Base-by-base conservation (phyloP, 306 rosid species). In the Lotus japonicus region DNA sequence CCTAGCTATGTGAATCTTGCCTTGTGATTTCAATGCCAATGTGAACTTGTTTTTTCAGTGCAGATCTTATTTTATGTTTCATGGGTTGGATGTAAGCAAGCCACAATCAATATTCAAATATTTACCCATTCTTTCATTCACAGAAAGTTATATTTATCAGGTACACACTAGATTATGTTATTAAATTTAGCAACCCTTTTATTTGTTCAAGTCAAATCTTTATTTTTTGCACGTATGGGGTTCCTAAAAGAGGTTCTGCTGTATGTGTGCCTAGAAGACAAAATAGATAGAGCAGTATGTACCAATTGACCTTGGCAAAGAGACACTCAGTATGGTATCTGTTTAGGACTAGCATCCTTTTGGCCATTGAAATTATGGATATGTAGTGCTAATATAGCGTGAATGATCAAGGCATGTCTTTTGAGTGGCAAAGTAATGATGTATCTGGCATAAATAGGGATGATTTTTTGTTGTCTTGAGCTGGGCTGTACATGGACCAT, bases 51-150 rank as follows among this genome's bases (percentile, higher is more conserved):
- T 71, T 48, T 73, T 81, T 57, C 96, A 92, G 98, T 90, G 89
- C 91, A 92, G 96, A 75, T 92, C 98, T 59, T 92, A 92, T 79
- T 89, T 90, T 68, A 88, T 92, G 96, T 92, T 92, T 75, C 98
- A 92, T 72, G 94, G 88, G 44, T 79, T 92, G 94, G 92, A 90
- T 71, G 84, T 79, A 16, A 83, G 77, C 81, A 68, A 83, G 66
- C 90, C 94, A 55, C 87, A 82, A 21, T 78, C 77, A 58, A 42
- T 90, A 55, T 90, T 92, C 87, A 85, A 84, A 79, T 80, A 88
- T 72, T 77, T 92, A 4, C 94, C 96, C 35, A 36, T 86, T 58
- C 91, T 92, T 78, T 86, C 96, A 28, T 92, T 92, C 85, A 82
- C 91, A 5, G 98, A 89, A 79, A 89, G 94, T 66, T 92, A 76